These are phyloP conservation scores for Diplodia mutila DNA, from an alignment of 2,329 filamentous ascomycete species.

Conservation along the genomic window DNA sequence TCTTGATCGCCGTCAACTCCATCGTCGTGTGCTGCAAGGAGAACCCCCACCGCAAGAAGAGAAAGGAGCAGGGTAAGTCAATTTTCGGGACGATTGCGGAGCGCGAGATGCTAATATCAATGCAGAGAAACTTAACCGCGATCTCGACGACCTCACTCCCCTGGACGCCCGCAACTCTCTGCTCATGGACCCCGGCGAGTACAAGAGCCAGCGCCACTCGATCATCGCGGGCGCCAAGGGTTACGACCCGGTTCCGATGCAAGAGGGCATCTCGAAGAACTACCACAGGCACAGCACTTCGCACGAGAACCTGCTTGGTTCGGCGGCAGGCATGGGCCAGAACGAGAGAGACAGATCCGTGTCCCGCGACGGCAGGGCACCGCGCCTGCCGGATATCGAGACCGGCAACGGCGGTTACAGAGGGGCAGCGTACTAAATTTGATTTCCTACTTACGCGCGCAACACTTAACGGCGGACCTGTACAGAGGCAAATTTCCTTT, in stretches of 20 bases:
- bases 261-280: constrained; percentile 36
- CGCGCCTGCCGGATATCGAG: constrained; percentile 37
- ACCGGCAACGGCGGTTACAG: constrained; percentile 15
- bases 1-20: constrained; percentile 87
- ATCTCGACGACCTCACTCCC: constrained; percentile 81
- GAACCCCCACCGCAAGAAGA: constrained; percentile 86
- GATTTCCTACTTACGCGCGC: constrained; percentile 19
- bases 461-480: constrained; percentile 21
- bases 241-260: constrained; percentile 42
- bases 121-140: constrained; percentile 74
- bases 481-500: constrained; percentile 12
- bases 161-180: constrained; percentile 86
- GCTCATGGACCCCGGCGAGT: constrained; percentile 66
- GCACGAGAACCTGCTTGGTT: constrained; percentile 35
- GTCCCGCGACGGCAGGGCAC: constrained; percentile 32
- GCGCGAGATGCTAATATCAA: constrained; percentile 34
- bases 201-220: constrained; percentile 43
- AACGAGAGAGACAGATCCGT: constrained; percentile 34
- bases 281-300: constrained; percentile 17
- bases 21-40: constrained; percentile 80
- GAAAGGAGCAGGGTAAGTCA: constrained; percentile 84
- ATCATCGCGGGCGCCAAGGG: constrained; percentile 30
- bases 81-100: background rate
- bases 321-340: constrained; percentile 41
- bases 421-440: constrained; percentile 23